A percentile compares a stretch with the other conserved stretches of the same genome.
Evolutionary conservation across 2,329 filamentous ascomycete genomes (phyloP).

Genomic region (Didymella segeticola): DNA sequence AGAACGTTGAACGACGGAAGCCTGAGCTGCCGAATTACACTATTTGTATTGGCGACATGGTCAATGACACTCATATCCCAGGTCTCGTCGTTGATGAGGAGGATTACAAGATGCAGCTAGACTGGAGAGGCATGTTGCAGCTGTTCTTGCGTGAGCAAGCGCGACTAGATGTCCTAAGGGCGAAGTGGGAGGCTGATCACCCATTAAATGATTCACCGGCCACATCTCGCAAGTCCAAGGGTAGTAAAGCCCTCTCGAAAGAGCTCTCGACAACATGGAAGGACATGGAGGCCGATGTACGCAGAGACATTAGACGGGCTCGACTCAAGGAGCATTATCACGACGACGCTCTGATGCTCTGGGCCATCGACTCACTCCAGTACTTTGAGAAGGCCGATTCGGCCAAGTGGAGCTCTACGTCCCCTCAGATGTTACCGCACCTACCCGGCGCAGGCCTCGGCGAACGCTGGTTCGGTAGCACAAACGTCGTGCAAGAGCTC

Average conservation of each 20-base stretch:
- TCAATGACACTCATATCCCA: conserved; percentile 43
- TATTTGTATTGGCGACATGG: conserved; percentile 34
- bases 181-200: conserved; percentile 3
- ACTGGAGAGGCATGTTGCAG: conserved; percentile 39
- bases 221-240: conserved; percentile 11
- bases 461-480: conserved; percentile 40
- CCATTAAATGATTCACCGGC: neutral
- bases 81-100: conserved; percentile 27
- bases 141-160: conserved; percentile 43
- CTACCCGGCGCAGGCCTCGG: conserved; percentile 40
- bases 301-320: conserved; percentile 33
- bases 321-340: conserved; percentile 33
- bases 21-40: conserved; percentile 44
- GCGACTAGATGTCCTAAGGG: conserved; percentile 17
- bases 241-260: conserved; percentile 18
- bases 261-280: conserved; percentile 11
- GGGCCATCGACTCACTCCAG: conserved; percentile 38
- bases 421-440: conserved; percentile 27
- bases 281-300: conserved; percentile 23
- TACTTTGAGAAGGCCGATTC: conserved; percentile 32
- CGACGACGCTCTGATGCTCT: conserved; percentile 36
- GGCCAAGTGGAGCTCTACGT: conserved; percentile 9
- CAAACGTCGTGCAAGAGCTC: conserved; percentile 37
- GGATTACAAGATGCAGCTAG: conserved; percentile 30
- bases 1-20: conserved; percentile 29